Evolutionary conservation across 2,329 filamentous ascomycete species (phyloP).

Genomic region (Bisporella sp.): DNA sequence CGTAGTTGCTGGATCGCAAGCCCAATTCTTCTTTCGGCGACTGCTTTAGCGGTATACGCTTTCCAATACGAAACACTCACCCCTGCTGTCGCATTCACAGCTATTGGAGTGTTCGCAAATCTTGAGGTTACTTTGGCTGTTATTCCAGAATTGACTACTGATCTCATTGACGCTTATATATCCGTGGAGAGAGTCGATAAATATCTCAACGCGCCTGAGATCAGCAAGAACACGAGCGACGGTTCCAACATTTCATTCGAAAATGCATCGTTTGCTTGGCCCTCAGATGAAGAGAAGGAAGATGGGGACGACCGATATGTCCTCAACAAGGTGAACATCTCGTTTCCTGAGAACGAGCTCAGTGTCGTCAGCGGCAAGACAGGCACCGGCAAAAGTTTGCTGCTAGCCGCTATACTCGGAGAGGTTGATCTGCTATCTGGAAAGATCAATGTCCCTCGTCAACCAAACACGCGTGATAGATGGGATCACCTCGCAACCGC

Average conservation of each 20-base stretch:
- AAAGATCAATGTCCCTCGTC: slow-evolving; percentile 46
- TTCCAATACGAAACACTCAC: slow-evolving; percentile 53
- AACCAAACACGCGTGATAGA: slow-evolving; percentile 45
- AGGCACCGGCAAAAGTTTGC: slow-evolving; percentile 69
- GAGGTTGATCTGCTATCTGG: slow-evolving; percentile 66
- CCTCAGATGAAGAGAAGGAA: slow-evolving; percentile 55
- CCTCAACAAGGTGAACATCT: slow-evolving; percentile 55
- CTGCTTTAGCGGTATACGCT: slow-evolving; percentile 64
- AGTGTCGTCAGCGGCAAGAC: slow-evolving; percentile 73
- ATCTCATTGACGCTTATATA: slow-evolving; percentile 65
- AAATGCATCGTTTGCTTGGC: slow-evolving; percentile 67
- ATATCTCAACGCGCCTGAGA: slow-evolving; percentile 63
- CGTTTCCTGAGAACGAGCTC: slow-evolving; percentile 61
- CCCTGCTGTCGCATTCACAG: slow-evolving; percentile 73
- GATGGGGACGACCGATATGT: slow-evolving; percentile 55
- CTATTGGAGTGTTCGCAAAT: slow-evolving; percentile 66
- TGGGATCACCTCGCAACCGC: slow-evolving; percentile 54
- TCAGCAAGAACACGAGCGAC: slow-evolving; percentile 43
- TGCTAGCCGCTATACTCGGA: slow-evolving; percentile 67
- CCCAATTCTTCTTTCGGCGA: slow-evolving; percentile 66
- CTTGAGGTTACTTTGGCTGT: slow-evolving; percentile 65
- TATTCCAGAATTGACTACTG: slow-evolving; percentile 66
- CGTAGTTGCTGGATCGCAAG: slow-evolving; percentile 60
- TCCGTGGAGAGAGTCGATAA: slow-evolving; percentile 65
- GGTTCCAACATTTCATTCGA: slow-evolving; percentile 58